These are phyloP conservation scores for Axilococcus clingmanii DNA, from an alignment of 139 green algal genomes.

Conservation along the genomic window DNA sequence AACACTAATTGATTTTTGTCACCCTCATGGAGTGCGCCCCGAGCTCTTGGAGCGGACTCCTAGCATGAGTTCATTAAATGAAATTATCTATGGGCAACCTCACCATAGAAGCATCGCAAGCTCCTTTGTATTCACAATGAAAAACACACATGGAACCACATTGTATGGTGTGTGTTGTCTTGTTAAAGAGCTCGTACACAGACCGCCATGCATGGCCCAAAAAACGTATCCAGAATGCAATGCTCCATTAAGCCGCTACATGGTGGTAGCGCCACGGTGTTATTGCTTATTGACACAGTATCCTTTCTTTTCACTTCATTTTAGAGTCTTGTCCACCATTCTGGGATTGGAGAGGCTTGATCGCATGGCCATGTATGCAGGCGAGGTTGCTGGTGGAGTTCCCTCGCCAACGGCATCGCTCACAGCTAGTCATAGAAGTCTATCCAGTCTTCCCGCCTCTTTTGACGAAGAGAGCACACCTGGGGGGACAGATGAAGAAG, in stretches of 20 bases:
- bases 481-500: neutral
- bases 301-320: constrained; percentile 85
- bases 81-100: constrained; percentile 60
- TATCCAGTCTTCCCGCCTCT: no score
- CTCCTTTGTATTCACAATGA: constrained; percentile 66
- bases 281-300: constrained; percentile 80
- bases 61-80: constrained; percentile 53
- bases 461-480: neutral
- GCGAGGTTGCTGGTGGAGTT: constrained; percentile 20
- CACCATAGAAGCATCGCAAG: constrained; percentile 37
- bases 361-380: constrained; percentile 49
- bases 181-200: constrained; percentile 66
- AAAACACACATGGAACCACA: constrained; percentile 36
- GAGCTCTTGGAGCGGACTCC: constrained; percentile 55
- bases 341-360: constrained; percentile 72
- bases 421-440: neutral
- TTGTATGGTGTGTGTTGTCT: constrained; percentile 79
- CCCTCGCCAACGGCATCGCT: neutral
- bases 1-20: constrained; percentile 61
- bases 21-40: constrained; percentile 54
- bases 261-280: constrained; percentile 71
- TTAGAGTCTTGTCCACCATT: constrained; percentile 74
- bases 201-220: constrained; percentile 45
- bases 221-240: constrained; percentile 22
- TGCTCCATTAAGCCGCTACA: constrained; percentile 44